These are phyloP conservation scores for Monosporozyma solicola DNA, from an alignment of 805 yeast genomes.

Conservation along the genomic window DNA sequence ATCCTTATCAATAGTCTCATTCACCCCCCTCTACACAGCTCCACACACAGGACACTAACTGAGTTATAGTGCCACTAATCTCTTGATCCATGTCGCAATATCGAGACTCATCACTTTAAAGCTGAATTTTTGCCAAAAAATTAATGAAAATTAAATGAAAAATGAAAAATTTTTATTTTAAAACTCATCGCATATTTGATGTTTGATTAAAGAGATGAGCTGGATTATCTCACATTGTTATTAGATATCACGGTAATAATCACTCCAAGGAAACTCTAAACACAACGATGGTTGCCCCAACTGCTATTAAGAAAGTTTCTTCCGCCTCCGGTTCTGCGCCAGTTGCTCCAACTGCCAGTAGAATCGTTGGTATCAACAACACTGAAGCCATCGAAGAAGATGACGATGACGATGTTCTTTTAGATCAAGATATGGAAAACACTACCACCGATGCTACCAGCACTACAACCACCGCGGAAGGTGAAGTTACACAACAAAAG, in stretches of 20 bases:
- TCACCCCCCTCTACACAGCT: background rate
- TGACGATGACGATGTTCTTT: slow-evolving; percentile 30
- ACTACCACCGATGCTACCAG: slow-evolving; percentile 14
- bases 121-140: background rate
- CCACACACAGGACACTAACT: no score
- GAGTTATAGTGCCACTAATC: background rate
- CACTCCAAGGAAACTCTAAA: background rate
- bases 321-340: background rate
- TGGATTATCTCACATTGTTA: background rate
- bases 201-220: background rate
- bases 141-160: background rate
- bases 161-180: background rate
- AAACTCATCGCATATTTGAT: background rate
- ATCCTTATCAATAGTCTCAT: background rate
- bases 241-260: background rate
- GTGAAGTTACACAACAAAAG: slow-evolving; percentile 7
- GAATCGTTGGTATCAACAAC: slow-evolving; percentile 29
- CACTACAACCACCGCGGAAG: background rate
- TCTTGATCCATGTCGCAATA: background rate
- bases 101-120: background rate
- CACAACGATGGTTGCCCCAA: slow-evolving; percentile 28
- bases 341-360: slow-evolving; percentile 8
- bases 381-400: slow-evolving; percentile 28
- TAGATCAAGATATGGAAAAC: slow-evolving; percentile 26
- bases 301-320: slow-evolving; percentile 28